These are phyloP conservation scores for Pestalotiopsis sp. DNA, from an alignment of 2,329 filamentous ascomycete genomes.

Conservation along the genomic window DNA sequence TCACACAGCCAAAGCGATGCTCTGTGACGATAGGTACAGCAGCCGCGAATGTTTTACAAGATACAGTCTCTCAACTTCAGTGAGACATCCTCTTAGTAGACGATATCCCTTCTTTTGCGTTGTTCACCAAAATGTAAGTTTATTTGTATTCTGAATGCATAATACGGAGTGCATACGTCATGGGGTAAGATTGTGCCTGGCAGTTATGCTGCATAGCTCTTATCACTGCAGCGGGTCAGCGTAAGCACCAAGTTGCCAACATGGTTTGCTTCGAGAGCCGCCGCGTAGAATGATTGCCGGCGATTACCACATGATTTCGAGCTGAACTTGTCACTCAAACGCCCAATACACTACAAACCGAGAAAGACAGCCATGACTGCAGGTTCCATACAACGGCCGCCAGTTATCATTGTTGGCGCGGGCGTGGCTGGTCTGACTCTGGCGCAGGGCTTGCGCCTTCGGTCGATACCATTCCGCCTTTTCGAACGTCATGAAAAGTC, in stretches of 20 bases:
- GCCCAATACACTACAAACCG: not conserved
- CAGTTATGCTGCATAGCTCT: no score
- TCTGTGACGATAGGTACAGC: no score
- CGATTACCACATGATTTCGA: not conserved
- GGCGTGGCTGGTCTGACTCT: conserved; percentile 47
- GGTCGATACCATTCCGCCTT: conserved; percentile 30
- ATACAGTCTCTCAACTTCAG: no score
- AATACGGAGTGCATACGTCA: no score
- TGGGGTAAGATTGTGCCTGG: no score
- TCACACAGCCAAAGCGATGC: no score
- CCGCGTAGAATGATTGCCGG: not conserved
- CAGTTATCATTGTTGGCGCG: conserved; percentile 43
- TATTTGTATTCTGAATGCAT: no score
- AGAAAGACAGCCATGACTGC: not conserved
- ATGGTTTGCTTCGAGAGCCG: not conserved
- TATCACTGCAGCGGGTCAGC: not conserved
- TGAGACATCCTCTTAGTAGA: no score
- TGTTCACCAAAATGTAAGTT: no score
- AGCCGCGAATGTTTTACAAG: no score
- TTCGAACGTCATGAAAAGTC: conserved; percentile 29
- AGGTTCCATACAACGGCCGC: conserved; percentile 10
- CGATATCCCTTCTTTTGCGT: no score
- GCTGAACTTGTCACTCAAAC: not conserved
- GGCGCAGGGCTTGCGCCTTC: conserved; percentile 31
- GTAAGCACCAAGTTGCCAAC: not conserved